A percentile compares a stretch with the other conserved stretches of the same genome.
These are phyloP conservation scores for Spizellomyces punctatus DNA, from an alignment of 192 early-diverging fungal genomes.

Conservation along the genomic window DNA sequence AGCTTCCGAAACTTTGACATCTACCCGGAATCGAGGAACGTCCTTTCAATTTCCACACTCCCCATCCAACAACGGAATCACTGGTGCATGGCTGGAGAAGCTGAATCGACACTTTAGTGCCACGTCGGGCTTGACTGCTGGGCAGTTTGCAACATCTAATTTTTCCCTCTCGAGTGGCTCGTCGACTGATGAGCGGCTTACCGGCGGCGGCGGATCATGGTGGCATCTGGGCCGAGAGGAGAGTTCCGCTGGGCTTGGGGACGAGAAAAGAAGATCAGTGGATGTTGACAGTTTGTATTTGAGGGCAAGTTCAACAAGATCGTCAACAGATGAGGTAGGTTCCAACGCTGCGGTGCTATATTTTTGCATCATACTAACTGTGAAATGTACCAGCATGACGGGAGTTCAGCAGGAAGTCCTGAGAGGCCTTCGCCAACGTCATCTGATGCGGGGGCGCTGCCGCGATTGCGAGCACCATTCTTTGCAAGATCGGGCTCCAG, in stretches of 20 bases:
- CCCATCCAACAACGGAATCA: slow-evolving; percentile 1
- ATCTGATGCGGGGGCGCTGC: neutral
- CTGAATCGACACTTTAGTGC: slow-evolving; percentile 14
- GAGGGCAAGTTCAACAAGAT: too few species aligned
- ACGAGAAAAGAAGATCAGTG: neutral
- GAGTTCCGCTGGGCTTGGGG: neutral
- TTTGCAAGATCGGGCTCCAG: neutral
- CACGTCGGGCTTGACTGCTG: neutral
- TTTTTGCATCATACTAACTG: too few species aligned
- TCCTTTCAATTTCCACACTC: neutral
- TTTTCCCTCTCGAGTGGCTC: slow-evolving; percentile 15
- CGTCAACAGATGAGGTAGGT: too few species aligned
- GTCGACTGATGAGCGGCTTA: slow-evolving; percentile 12
- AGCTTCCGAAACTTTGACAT: neutral
- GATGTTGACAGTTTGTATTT: too few species aligned
- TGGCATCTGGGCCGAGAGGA: neutral
- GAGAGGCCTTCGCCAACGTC: neutral
- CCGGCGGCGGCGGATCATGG: neutral
- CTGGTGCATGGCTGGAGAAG: slow-evolving; percentile 29
- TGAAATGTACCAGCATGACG: too few species aligned
- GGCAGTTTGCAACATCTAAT: neutral
- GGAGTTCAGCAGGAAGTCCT: too few species aligned
- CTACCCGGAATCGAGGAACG: neutral
- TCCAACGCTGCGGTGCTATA: too few species aligned
- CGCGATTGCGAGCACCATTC: neutral